Base-by-base conservation (phyloP, 1,284 basidiomycete genomes). In the Ustilago cynodontis region DNA sequence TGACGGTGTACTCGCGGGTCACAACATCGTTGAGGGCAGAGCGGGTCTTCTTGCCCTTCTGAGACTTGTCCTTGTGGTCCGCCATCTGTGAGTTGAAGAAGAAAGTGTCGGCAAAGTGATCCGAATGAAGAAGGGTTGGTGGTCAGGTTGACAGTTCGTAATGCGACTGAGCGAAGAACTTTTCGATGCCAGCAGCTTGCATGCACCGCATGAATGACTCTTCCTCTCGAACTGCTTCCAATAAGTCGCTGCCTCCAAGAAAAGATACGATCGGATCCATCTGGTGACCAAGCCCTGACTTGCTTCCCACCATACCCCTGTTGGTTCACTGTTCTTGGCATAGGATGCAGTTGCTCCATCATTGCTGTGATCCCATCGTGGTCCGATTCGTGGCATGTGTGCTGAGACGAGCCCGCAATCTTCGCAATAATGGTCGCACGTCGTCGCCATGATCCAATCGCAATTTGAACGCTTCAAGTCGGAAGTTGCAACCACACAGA, bases 21-120 rank as follows among this genome's bases (percentile, higher is more conserved):
- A 71, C 67, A 65, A 71, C 71, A 74, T 78, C 76, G 80, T 79
- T 77, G 45, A 85, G 82, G 59, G 84, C 84, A 59, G 83, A 85
- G 53, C 83, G 83, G 73, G 80, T 83, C 83, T 85, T 84, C 78
- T 80, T 85, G 71, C 77, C 78, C 82, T 83, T 83, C 69, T 81
- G 80, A 59, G 80, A 70, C 76, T 82, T 79, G 77, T 80, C 79
- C 65, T 71, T 75, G 72, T 71, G 75, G 71, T 78, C 74, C 71
- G 81, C 79, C 81, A 82, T 82, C 76, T 76, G 63, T 61, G 29
- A 56, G 45, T 45, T 41, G 26, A 37, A 62, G 20, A 24, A 47
- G 14, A 28, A 35, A 33, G 54, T 20, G 54, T 20, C 26, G 33
- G 26, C 43, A 37, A 45, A 45, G 24, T 13, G 14, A 49, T 28